Evolutionary conservation across 768 basidiomycete species (phyloP).

Genomic region (Boletus sensibilis): DNA sequence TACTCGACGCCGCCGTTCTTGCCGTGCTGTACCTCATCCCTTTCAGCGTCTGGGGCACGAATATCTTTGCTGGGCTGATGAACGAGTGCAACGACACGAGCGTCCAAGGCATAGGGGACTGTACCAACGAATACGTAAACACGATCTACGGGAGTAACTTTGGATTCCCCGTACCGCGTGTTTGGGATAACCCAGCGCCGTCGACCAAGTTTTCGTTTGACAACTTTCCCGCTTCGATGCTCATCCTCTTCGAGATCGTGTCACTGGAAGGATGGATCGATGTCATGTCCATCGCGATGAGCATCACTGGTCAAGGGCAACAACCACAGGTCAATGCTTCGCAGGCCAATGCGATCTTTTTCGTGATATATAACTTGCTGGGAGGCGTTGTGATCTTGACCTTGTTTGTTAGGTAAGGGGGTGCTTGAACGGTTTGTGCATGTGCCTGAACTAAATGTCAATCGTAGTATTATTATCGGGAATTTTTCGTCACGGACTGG

Average conservation of each 20-base stretch:
- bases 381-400: conserved; percentile 90
- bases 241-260: conserved; percentile 95
- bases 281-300: conserved; percentile 79
- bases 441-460: conserved; percentile 11
- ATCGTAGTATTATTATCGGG: conserved; percentile 85
- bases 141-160: conserved; percentile 61
- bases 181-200: conserved; percentile 85
- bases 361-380: conserved; percentile 86
- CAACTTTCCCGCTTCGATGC: conserved; percentile 73
- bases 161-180: conserved; percentile 74
- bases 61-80: conserved; percentile 85
- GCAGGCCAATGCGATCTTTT: conserved; percentile 86
- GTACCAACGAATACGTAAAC: conserved; percentile 71
- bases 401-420: conserved; percentile 79
- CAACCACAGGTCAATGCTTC: conserved; percentile 75
- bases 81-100: conserved; percentile 77
- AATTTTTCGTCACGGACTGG: conserved; percentile 90
- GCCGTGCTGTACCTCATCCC: conserved; percentile 91
- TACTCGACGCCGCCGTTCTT: conserved; percentile 85
- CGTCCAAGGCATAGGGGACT: conserved; percentile 54
- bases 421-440: neutral
- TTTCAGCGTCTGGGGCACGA: conserved; percentile 91
- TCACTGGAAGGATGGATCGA: conserved; percentile 97
- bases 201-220: conserved; percentile 90
- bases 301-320: conserved; percentile 63